phyloP scores from a whole-genome alignment of 148 eudicot genomes.

The Rhododendron ovatum region DNA sequence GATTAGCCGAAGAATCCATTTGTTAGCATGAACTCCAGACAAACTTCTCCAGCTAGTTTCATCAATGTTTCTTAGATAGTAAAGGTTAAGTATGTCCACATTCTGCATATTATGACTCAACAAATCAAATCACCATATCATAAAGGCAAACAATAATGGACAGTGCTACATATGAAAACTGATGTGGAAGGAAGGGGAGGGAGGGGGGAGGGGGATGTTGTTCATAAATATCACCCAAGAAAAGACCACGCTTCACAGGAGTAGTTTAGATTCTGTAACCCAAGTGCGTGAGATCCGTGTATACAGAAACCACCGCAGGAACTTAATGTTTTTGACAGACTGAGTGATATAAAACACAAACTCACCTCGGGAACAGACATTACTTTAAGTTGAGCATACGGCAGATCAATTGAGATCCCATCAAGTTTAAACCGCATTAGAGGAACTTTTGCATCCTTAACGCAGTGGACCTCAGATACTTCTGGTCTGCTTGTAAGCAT shows the following conservation, averaged over 20 bases:
- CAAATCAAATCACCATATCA: background rate
- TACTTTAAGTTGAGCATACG: conserved; percentile 53
- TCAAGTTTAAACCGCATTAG: conserved; percentile 56
- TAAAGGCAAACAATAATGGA: background rate
- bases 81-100: conserved; percentile 44
- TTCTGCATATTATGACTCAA: conserved; percentile 27
- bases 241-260: background rate
- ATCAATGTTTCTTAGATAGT: conserved; percentile 36
- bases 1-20: conserved; percentile 52
- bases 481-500: conserved; percentile 44
- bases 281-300: background rate
- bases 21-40: conserved; percentile 58
- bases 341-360: background rate
- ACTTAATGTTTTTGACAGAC: background rate
- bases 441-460: conserved; percentile 58
- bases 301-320: background rate
- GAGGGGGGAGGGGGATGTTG: background rate
- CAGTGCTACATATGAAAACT: background rate
- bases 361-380: conserved; percentile 51
- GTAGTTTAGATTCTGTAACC: background rate
- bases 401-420: conserved; percentile 50
- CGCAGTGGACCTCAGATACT: conserved; percentile 46
- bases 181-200: no score
- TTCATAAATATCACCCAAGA: background rate
- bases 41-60: conserved; percentile 59